Base-by-base conservation (phyloP, 805 yeast genomes). In the Yarrowia yakushimensis region DNA sequence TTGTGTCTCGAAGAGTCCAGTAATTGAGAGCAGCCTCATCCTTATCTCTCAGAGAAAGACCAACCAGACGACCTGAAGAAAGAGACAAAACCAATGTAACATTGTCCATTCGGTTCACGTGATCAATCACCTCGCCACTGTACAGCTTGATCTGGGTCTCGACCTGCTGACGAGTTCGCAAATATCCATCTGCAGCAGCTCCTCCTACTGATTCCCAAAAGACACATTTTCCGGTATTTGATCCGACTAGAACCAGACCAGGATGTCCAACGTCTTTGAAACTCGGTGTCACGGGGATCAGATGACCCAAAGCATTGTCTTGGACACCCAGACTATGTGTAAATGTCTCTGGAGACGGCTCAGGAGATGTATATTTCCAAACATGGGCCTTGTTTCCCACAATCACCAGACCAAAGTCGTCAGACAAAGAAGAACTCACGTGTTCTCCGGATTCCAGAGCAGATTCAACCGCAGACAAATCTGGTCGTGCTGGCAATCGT, bases 261-360 rank as follows among this genome's bases (percentile, higher is more conserved):
- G 20, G 89, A 78, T 6, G 86, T 81, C 7, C 87, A 84, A 39
- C 90, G 73, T 10, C 97, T 97, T 0, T 96, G 93, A 59, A 79
- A 79, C 2, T 70, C 64, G 22, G 74, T 69, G 2, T 85, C 84
- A 4, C 82, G 80, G 7, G 83, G 73, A 3, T 93, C 85, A 11
- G 79, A 70, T 0, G 88, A 82, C 36, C 88, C 72, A 5, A 17
- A 37, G 62, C 39, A 8, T 45, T 62, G 65, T 18, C 18, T 59
- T 60, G 12, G 60, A 43, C 42, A 31, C 43, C 33, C 59, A 52
- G 33, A 7, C 59, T 52, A 22, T 36, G 43, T 17, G 43, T 25
- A 8, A 34, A 36, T 3, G 59, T 52, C 43, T 25, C 33, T 9
- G 59, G 59, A 9, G 23, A 2, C 30, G 78, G 76, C 66, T 88